Percentiles rank a stretch among this genome's conserved stretches.
phyloP scores from a whole-genome alignment of 208 protist genomes.

The Ichthyophonus hoferi region DNA sequence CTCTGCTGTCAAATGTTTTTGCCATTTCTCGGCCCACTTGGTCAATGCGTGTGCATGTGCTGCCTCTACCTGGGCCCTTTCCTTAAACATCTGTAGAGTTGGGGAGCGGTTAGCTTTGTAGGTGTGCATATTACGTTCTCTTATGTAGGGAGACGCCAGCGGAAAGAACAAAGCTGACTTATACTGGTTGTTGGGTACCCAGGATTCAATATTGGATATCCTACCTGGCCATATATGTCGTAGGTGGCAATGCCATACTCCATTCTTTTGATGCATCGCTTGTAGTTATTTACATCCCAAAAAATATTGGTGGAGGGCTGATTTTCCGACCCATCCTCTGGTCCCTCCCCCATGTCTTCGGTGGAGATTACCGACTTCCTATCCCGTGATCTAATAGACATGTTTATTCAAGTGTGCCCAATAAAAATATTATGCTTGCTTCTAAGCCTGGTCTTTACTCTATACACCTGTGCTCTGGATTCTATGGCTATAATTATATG shows the following conservation, averaged over 20 bases:
- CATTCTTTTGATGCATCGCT: constrained; percentile 14
- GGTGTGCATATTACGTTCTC: no score
- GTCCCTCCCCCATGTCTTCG: not conserved
- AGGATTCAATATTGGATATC: no score
- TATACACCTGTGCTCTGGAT: no score
- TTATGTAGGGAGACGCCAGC: no score
- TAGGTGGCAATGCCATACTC: not conserved
- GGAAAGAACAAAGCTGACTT: no score
- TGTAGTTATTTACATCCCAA: constrained; percentile 20
- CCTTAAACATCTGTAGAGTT: not conserved
- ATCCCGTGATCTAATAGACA: not conserved
- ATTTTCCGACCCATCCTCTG: not conserved
- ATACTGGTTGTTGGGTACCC: no score
- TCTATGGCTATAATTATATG: no score
- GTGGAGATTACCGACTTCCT: not conserved
- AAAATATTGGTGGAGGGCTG: not conserved
- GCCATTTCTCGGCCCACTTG: constrained; percentile 24
- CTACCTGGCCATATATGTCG: constrained; percentile 5
- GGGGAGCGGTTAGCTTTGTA: no score
- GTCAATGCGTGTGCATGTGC: constrained; percentile 20
- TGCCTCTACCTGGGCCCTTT: not conserved
- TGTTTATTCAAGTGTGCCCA: no score
- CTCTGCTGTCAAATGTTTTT: not conserved
- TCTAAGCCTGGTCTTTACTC: no score
- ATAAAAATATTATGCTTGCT: no score